Evolutionary conservation across 1,139 yeast genomes (phyloP), one percentile per base, ranked within the genome.

Genomic region (Scheffersomyces cryptocercus): DNA sequence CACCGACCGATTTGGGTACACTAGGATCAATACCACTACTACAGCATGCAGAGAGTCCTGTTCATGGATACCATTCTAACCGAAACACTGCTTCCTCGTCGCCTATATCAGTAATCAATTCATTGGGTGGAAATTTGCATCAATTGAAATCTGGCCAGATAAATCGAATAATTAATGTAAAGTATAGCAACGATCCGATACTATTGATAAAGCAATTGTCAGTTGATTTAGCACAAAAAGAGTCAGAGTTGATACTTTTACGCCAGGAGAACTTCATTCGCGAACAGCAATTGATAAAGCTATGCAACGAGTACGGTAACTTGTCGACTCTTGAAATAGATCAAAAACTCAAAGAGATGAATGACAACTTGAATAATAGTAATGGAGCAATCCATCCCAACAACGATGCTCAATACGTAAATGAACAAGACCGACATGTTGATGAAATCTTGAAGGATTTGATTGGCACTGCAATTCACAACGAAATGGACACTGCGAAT

Each of bases 141-240:
- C 50, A 51, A 32, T 48, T 57, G 29, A 41, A 48, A 8, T 52
- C 49, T 9, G 40, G 37, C 10, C 69, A 75, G 43, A 64, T 78
- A 5, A 56, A 56, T 2, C 60, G 72, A 26, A 65, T 68, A 10
- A 50, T 67, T 4, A 45, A 48, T 11, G 42, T 61, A n/a, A 65
- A 65, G 45, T 67, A 62, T 45, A 51, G 55, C 36, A 54, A 69
- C 43, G 79, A 81, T 16, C 69, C 79, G 0, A 58, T 67, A 5
- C 58, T 61, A 2, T 65, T 79, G 26, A 68, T 79, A 4, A 64
- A 75, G 31, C 84, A 78, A 52, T 59, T 79, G 28, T 76, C 82
- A 0, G 52, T 67, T 0, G 84, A 79, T 47, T 55, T 80, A 44
- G 77, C 81, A 0, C 64, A 67, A 34, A 68, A 79, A 36, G 82